Base-by-base conservation (phyloP, 306 rosid genomes). In the Ochetophila trinervis region DNA sequence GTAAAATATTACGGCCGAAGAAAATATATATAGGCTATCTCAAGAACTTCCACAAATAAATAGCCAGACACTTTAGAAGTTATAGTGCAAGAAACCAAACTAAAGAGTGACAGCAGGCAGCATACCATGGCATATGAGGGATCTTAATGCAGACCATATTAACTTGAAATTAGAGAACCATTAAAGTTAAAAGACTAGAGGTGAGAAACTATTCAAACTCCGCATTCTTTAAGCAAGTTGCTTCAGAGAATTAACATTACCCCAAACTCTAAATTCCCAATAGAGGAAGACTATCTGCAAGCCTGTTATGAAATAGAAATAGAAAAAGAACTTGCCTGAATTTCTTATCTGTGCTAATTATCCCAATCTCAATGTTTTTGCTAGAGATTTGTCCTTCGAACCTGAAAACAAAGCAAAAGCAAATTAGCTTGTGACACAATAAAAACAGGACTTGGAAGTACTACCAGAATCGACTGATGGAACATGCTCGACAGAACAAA, bases 301-400 rank as follows among this genome's bases (percentile, higher is more conserved):
- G n/a, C n/a, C 22, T 52, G 22, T 13, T 12, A 35, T 19, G 3
- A 18, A 71, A 22, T 6, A n/a, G 66, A 44, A 58, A 55, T 5
- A 27, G 20, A 44, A 58, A 55, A 3, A 27, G 20, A 36, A 58
- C 57, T 62, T 71, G 74, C 99, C 95, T 94, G 91, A 94, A 94
- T 65, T 74, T 86, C 71, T 84, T 94, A 82, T 94, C 99, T 0
- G 82, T 57, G 6, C 90, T 85, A 60, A 94, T 94, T 70, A 90
- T 83, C 71, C 99, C 99, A 75, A 94, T 94, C 83, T 94, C 95
- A 62, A 94, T 94, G 80, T 94, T 94, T 76, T 94, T 94, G 40
- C 88, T 73, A 3, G 99, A 94, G 73, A 94, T 94, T 76, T 86
- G 99, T 56, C 99, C 99, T 79, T 94, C 97, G 67, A 94, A 94